A percentile compares a stretch with the other conserved stretches of the same genome.
These are phyloP conservation scores for Nannochloropsis oceanica DNA, from an alignment of 108 stramenopile genomes.

Conservation along the genomic window DNA sequence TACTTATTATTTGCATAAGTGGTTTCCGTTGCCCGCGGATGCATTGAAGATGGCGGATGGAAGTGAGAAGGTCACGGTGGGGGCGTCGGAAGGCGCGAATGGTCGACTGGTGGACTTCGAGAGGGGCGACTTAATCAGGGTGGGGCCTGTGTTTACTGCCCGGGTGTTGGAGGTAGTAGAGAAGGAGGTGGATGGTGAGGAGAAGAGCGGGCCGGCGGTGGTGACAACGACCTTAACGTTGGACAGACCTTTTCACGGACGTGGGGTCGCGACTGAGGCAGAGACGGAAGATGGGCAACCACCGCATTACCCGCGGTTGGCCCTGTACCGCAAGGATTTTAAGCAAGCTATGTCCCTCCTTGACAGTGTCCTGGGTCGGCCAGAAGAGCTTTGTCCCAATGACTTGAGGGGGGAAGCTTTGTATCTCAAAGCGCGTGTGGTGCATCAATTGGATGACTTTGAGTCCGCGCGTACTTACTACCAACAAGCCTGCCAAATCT, in stretches of 20 bases:
- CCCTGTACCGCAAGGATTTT: neutral
- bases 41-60: neutral
- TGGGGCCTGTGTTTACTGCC: neutral
- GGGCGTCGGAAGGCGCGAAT: neutral
- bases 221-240: neutral
- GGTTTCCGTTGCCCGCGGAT: neutral
- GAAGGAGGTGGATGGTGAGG: neutral
- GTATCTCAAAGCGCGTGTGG: neutral
- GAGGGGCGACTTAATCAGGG: neutral
- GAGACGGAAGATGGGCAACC: neutral
- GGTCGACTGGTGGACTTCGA: neutral
- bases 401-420: neutral
- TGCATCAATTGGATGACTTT: neutral
- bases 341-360: neutral
- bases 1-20: neutral
- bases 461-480: constrained; percentile 11
- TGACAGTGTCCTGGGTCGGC: neutral
- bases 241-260: neutral
- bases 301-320: neutral
- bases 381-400: neutral
- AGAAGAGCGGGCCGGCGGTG: neutral
- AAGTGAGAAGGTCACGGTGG: neutral
- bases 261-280: neutral
- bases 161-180: neutral
- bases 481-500: constrained; percentile 13